These are phyloP conservation scores for Cryptosporidium meleagridis DNA, from an alignment of 169 alveolate species.

Conservation along the genomic window DNA sequence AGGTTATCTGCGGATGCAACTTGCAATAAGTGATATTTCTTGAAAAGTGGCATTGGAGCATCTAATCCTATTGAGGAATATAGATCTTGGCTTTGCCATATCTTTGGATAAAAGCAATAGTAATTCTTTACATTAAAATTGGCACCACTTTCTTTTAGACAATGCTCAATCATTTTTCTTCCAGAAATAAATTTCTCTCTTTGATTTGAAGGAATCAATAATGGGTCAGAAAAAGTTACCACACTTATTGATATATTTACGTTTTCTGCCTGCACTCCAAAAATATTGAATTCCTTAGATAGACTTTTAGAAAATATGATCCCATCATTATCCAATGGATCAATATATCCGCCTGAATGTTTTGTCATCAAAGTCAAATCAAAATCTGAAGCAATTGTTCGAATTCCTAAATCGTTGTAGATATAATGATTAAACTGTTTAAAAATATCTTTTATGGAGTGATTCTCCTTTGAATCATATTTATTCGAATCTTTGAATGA, in stretches of 20 bases:
- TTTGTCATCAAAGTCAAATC: conserved; percentile 66
- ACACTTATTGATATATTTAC: conserved; percentile 33
- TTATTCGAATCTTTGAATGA: neutral
- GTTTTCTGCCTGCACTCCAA: conserved; percentile 21
- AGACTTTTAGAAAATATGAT: conserved; percentile 24
- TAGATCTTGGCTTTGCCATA: conserved; percentile 15
- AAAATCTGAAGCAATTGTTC: conserved; percentile 68
- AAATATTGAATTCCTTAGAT: conserved; percentile 42
- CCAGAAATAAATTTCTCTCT: conserved; percentile 49
- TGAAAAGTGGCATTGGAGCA: conserved; percentile 54
- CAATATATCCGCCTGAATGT: conserved; percentile 67
- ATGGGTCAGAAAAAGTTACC: conserved; percentile 64
- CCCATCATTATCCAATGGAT: conserved; percentile 36
- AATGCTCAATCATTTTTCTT: conserved; percentile 28
- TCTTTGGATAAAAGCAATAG: conserved; percentile 58
- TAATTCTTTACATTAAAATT: neutral
- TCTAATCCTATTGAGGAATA: conserved; percentile 30
- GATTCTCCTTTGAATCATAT: neutral
- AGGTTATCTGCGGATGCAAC: conserved; percentile 10
- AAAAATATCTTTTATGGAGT: neutral
- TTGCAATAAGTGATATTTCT: conserved; percentile 22
- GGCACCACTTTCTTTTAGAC: conserved; percentile 30
- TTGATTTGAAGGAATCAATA: conserved; percentile 23
- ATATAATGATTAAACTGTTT: neutral
- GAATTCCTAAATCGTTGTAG: conserved; percentile 21